A percentile compares a stretch with the other conserved stretches of the same genome.
Conservation (phyloP, 2,329 filamentous ascomycete species). For the Orbilia oligospora region DNA sequence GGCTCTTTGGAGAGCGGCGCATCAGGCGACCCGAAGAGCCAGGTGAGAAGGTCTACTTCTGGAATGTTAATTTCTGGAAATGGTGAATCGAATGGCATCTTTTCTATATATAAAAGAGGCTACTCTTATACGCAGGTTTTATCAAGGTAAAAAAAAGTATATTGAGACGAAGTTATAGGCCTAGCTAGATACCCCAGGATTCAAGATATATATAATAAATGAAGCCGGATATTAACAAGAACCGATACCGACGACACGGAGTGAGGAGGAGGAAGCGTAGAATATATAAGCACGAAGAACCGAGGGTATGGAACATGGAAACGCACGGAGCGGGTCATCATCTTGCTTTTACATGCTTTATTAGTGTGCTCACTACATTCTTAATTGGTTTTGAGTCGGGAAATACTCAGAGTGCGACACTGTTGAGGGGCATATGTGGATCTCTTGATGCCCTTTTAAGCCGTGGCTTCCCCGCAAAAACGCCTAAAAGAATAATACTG, state of each 20-base stretch:
- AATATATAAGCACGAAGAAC: constrained; percentile 4
- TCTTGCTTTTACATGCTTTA: constrained; percentile 3
- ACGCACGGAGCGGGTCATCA: constrained; percentile 1
- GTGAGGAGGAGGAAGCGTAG: too few species aligned
- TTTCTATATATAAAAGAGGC: neutral
- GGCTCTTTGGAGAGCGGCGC: constrained; percentile 59
- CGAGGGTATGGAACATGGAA: constrained; percentile 19
- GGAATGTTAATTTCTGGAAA: constrained; percentile 59
- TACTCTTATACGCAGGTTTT: neutral
- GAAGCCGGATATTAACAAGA: neutral
- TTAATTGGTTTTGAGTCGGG: constrained; percentile 10
- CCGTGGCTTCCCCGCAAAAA: constrained; percentile 32
- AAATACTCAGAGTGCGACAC: constrained; percentile 8
- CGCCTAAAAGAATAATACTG: neutral
- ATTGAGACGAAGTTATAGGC: neutral
- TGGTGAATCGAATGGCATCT: constrained; percentile 57
- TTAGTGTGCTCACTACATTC: neutral
- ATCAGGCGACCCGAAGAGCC: constrained; percentile 62
- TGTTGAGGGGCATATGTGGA: constrained; percentile 4
- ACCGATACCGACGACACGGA: neutral
- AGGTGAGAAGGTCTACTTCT: constrained; percentile 61
- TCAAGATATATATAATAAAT: constrained; percentile 2
- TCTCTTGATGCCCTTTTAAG: constrained; percentile 22
- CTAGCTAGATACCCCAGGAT: constrained; percentile 3
- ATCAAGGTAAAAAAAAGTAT: neutral